Percentiles rank a stretch among this genome's conserved stretches.
Evolutionary conservation across 305 asterid genomes (phyloP).

Genomic region (Fraxinus velutina): DNA sequence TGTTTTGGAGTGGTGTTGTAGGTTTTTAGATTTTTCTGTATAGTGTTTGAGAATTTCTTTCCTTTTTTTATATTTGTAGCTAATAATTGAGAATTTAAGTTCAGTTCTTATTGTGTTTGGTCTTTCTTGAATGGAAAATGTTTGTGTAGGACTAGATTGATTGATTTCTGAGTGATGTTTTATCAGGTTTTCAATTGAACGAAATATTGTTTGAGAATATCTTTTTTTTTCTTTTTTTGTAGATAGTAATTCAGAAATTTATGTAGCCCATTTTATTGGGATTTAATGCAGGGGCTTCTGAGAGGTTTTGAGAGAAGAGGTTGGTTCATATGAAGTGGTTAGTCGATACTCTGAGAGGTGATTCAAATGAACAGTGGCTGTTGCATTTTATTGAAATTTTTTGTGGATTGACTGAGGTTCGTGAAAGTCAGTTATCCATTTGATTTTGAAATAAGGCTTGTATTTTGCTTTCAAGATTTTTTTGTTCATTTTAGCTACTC

Average conservation of each 20-base stretch:
- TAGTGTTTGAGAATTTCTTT: not conserved
- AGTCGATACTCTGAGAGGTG: not conserved
- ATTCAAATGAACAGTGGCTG: slow-evolving; percentile 1
- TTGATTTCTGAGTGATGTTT: not conserved
- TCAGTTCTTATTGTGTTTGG: not conserved
- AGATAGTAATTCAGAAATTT: not conserved
- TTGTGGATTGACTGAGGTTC: not conserved
- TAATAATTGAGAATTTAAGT: not conserved
- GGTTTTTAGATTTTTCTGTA: not conserved
- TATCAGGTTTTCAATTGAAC: not conserved
- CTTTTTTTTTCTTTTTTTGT: not conserved
- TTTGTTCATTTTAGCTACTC: not conserved
- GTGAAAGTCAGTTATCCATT: not conserved
- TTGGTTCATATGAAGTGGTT: slow-evolving; percentile 7
- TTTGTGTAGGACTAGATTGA: not conserved
- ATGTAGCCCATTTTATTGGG: not conserved
- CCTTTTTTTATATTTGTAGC: not conserved
- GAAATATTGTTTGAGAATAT: not conserved
- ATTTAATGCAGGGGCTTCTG: not conserved
- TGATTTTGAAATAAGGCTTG: not conserved
- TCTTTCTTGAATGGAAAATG: not conserved
- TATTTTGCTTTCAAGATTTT: not conserved
- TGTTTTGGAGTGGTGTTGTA: not conserved
- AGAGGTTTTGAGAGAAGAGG: not conserved
- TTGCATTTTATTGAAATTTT: not conserved